Evolutionary conservation across 257 asterid genomes (phyloP), one percentile per base, ranked within the genome.

Genomic region (Paraleonurus japonicus): DNA sequence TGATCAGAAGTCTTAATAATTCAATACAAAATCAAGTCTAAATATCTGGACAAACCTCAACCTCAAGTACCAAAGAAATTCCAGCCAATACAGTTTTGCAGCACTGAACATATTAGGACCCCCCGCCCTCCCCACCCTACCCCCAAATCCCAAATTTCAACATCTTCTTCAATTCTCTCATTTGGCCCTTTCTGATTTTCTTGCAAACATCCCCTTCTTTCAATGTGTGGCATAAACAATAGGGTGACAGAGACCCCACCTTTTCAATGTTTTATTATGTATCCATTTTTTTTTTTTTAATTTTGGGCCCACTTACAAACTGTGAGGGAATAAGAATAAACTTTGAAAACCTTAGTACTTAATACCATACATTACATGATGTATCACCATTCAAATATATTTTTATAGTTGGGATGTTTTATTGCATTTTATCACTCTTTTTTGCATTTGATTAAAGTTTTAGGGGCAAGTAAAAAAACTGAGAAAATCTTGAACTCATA

Each of bases 141-240:
- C 51, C 30, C 63, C 8, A 64, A 54, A 55, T 65, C 65, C 68
- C 73, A 74, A 67, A 66, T 45, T 67, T 75, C 75, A 69, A 37
- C 67, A 67, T 75, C 69, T 45, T 37, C 47, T 51, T 57, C 51
- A 67, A 60, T 60, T 51, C 69, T 60, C 37, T 45, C 33, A 20
- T 75, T 74, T 70, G 74, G 61, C 53, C 69, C 51, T 71, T 76
- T 80, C 79, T 80, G 78, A 58, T 71, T 74, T 81, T 75, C 65
- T 71, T 73, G 78, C 88, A 82, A 81, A 82, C 83, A 81, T 77
- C 87, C 84, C 65, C 79, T 67, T 81, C 72, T 72, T 67, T 76
- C 80, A 83, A 69, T 57, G 69, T 78, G 78, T 81, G 80, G 70
- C 83, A 86, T 80, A 78, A 75, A 75, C 71, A 61, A 51, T 74